Evolutionary conservation across 2,329 filamentous ascomycete genomes (phyloP).

Genomic region (Neophaeococcomyces mojaviensis): DNA sequence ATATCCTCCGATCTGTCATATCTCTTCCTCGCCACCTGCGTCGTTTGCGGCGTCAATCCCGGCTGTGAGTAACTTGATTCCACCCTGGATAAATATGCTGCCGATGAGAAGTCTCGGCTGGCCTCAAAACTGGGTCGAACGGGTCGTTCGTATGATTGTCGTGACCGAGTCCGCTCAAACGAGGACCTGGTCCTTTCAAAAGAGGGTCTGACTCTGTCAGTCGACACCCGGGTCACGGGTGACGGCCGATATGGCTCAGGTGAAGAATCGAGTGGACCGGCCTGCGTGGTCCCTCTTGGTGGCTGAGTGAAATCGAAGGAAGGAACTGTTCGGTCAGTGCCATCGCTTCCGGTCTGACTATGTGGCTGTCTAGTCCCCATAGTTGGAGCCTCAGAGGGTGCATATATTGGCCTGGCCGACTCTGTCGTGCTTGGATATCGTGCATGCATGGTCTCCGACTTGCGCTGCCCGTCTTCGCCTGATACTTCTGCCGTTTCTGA

Average conservation of each 20-base stretch:
- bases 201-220: conserved; percentile 69
- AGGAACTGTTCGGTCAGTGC: conserved; percentile 69
- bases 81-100: conserved; percentile 72
- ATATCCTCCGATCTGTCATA: background rate
- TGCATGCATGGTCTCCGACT: conserved; percentile 40
- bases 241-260: background rate
- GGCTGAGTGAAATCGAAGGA: conserved; percentile 16
- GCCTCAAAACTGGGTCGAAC: conserved; percentile 74
- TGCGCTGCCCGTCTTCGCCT: conserved; percentile 38
- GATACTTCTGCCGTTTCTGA: conserved; percentile 44
- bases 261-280: background rate
- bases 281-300: background rate
- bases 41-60: conserved; percentile 15
- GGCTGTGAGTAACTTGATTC: conserved; percentile 60
- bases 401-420: conserved; percentile 86
- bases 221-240: conserved; percentile 43
- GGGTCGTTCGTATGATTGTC: conserved; percentile 6
- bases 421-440: conserved; percentile 60
- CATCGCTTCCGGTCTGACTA: conserved; percentile 88
- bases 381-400: conserved; percentile 75
- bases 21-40: conserved; percentile 6
- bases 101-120: conserved; percentile 84
- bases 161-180: conserved; percentile 59
- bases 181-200: conserved; percentile 80
- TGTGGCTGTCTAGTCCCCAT: conserved; percentile 69